phyloP scores from a whole-genome alignment of 148 eudicot species.

The Rhododendron griersonianum region DNA sequence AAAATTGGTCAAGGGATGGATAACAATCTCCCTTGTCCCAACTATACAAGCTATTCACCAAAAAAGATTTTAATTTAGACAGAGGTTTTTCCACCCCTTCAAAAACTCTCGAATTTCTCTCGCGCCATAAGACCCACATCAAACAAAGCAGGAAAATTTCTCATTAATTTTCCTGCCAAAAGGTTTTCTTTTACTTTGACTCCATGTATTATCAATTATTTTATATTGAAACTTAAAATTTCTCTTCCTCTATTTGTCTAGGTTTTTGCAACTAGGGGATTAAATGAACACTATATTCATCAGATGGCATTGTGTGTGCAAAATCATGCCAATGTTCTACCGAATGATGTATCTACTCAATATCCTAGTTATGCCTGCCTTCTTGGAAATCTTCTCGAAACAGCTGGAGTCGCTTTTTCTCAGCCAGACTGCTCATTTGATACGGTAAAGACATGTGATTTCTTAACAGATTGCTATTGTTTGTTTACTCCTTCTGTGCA shows the following conservation, averaged over 20 bases:
- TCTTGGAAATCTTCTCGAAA: conserved; percentile 81
- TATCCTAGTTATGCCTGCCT: conserved; percentile 95
- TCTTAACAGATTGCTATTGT: background rate
- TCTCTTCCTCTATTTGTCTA: conserved; percentile 22
- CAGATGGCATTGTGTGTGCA: conserved; percentile 64
- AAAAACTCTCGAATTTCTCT: too few species aligned
- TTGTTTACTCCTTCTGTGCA: background rate
- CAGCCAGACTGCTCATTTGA: conserved; percentile 54
- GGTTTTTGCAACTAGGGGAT: conserved; percentile 52
- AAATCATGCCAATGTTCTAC: conserved; percentile 53
- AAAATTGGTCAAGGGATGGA: too few species aligned
- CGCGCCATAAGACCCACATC: too few species aligned
- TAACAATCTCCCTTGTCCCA: too few species aligned
- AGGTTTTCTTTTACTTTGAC: background rate
- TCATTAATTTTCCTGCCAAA: background rate
- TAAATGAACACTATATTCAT: conserved; percentile 66
- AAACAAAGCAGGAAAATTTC: background rate
- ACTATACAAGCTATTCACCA: too few species aligned
- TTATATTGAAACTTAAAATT: background rate
- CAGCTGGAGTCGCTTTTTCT: conserved; percentile 57
- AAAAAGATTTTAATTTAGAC: too few species aligned
- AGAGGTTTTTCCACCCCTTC: too few species aligned
- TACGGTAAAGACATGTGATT: conserved; percentile 45
- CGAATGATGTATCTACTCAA: conserved; percentile 62
- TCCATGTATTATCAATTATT: background rate